Evolutionary conservation across 2,329 filamentous ascomycete genomes (phyloP).

Genomic region (Exophiala viscosa): DNA sequence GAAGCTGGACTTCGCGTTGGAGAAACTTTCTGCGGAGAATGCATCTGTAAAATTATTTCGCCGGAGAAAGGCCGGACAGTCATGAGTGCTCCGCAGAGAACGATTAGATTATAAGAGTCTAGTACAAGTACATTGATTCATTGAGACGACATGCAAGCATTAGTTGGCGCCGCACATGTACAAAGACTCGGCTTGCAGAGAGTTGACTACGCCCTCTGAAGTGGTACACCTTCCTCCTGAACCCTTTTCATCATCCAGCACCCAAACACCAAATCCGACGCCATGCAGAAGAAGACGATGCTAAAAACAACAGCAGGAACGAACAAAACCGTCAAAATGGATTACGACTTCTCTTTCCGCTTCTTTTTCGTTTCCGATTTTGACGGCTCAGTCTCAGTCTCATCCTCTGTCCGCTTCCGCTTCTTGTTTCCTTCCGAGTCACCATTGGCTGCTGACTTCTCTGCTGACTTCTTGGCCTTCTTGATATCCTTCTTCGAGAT

Average conservation of each 20-base stretch:
- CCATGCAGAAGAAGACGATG: constrained; percentile 30
- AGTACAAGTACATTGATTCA: no score
- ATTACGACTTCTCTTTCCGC: constrained; percentile 40
- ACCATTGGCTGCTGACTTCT: constrained; percentile 47
- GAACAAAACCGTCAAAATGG: constrained; percentile 29
- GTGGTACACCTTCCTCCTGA: constrained; percentile 21
- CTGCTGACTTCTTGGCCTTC: constrained; percentile 63
- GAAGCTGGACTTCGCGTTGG: no score
- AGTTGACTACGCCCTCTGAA: neutral
- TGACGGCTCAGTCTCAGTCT: constrained; percentile 59
- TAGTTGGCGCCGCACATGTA: no score
- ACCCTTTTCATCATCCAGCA: constrained; percentile 10
- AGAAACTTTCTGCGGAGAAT: no score
- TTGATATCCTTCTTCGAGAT: constrained; percentile 74
- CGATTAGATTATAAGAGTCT: no score
- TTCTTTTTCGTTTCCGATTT: constrained; percentile 50
- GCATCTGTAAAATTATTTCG: no score
- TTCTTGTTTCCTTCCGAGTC: constrained; percentile 60
- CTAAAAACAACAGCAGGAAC: constrained; percentile 31
- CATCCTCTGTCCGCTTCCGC: constrained; percentile 58
- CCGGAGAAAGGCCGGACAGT: no score
- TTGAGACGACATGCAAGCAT: no score
- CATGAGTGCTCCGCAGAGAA: no score
- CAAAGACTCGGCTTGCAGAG: no score
- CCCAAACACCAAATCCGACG: constrained; percentile 11